Evolutionary conservation across 345 rosid genomes (phyloP), one percentile per base, ranked within the genome.

Genomic region (Lepidium africanum): DNA sequence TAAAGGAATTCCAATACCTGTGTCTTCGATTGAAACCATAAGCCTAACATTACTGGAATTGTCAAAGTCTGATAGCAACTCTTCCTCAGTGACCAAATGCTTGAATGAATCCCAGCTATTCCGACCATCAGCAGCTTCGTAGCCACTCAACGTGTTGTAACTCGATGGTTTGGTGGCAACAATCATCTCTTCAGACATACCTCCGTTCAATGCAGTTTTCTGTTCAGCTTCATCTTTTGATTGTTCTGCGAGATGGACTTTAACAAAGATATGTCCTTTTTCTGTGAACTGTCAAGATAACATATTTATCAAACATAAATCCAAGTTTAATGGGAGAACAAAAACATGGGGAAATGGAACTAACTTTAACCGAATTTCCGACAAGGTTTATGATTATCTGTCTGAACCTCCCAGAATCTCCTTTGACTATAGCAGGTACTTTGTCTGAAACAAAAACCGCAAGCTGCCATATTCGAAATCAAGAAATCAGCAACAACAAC

Each of bases 371-470:
- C 23, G 99, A 94, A 77, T 94, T 94, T 9, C 99, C 99, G 0
- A 94, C 97, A 42, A 94, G 96, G 76, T 94, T 94, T 43, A 92
- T 94, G 59, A 91, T 85, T 16, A 94, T 89, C 84, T 89, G 99
- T 76, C 99, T 81, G 73, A 94, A 94, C 76, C 99, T 85, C 64
- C 97, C 97, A 1, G 99, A 96, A 77, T 94, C 99, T 27, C 99
- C 99, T 58, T 75, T 73, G 43, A 91, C 87, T 65, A 82, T 73
- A 66, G 89, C 96, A 0, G 99, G 99, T 72, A 94, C 96, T 79
- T 84, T 81, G 74, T 85, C 90, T 43, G 99, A 89, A 68, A 94
- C 92, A 50, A 86, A 91, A 4, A 91, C 96, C 10, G 97, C 90
- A 72, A 94, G 85, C 99, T 94, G 77, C 85, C 76, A 54, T 45